Base-by-base conservation (phyloP, 2,329 filamentous ascomycete species). In the Monilinia polystroma region DNA sequence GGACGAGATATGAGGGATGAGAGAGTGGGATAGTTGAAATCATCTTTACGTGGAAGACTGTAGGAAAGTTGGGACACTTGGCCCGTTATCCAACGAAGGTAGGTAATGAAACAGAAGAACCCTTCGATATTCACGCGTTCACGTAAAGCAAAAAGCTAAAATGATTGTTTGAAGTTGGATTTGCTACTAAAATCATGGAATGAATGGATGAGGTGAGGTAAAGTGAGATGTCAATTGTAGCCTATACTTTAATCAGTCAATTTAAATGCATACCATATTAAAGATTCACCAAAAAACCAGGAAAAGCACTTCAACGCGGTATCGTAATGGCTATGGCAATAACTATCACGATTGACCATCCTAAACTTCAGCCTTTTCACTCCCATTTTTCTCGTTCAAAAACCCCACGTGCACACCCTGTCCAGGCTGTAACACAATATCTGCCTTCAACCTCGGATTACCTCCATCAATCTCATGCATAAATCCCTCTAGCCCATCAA, bases 401-500 rank as follows among this genome's bases (percentile, higher is more conserved):
- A 89, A 83, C 1, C 82, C 83, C 29, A 89, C 82, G 59, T 75
- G 78, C 18, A 89, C 86, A 2, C 86, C 87, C 57, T 87, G 79
- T 0, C 80, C 83, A 0, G 87, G 87, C 72, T 82, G 81, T 71
- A 89, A 72, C 49, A 87, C 84, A 72, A 89, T 85, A 73, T 88
- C 85, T 0, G 84, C 77, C 79, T 83, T 86, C 68, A 89, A 77
- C 63, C 75, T 76, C 7, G 85, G 85, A 1, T 78, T 75, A 0
- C 84, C 85, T 18, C 81, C 81, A 72, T 87, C 85, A 49, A 86
- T 72, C n/a, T 78, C 76, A 10, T 76, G 70, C 85, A 87, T 87
- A 71, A 82, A 79, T 73, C 80, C 85, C 73, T 87, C 84, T 10
- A 92, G 80, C 14, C 81, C 78, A 65, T 87, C 85, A 75, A 90